These are phyloP conservation scores for Ulmus americana DNA, from an alignment of 331 rosid species.

Conservation along the genomic window DNA sequence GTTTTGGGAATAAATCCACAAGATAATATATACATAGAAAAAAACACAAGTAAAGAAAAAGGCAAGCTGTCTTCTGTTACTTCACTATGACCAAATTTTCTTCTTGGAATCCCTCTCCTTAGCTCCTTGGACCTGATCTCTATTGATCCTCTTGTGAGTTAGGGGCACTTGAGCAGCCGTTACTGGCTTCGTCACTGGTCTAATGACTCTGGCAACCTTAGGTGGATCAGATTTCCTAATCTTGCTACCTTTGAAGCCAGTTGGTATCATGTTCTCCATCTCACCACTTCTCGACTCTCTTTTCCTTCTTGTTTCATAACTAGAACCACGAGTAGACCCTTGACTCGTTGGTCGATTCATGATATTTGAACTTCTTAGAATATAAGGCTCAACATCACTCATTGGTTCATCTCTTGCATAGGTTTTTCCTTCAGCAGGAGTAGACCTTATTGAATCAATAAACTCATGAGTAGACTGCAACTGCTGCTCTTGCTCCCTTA, in stretches of 20 bases:
- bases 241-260: constrained; percentile 37
- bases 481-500: constrained; percentile 47
- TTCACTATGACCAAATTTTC: constrained; percentile 61
- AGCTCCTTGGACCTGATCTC: constrained; percentile 57
- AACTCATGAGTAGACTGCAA: constrained; percentile 34
- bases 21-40: constrained; percentile 1
- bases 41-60: neutral
- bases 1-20: neutral
- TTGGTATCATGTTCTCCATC: constrained; percentile 44
- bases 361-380: constrained; percentile 50
- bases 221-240: constrained; percentile 80
- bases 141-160: constrained; percentile 49
- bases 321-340: constrained; percentile 43
- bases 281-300: constrained; percentile 58
- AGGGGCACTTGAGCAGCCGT: constrained; percentile 46
- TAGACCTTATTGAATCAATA: constrained; percentile 42
- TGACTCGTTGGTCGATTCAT: constrained; percentile 39
- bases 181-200: constrained; percentile 46
- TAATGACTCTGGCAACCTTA: constrained; percentile 40
- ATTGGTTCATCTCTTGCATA: constrained; percentile 33
- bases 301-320: constrained; percentile 48
- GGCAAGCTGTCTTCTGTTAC: constrained; percentile 8
- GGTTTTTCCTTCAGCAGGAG: constrained; percentile 40
- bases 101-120: constrained; percentile 65
- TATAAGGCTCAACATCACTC: constrained; percentile 44